Evolutionary conservation across 2,329 filamentous ascomycete genomes (phyloP).

Genomic region (Pseudogymnoascus sp.): DNA sequence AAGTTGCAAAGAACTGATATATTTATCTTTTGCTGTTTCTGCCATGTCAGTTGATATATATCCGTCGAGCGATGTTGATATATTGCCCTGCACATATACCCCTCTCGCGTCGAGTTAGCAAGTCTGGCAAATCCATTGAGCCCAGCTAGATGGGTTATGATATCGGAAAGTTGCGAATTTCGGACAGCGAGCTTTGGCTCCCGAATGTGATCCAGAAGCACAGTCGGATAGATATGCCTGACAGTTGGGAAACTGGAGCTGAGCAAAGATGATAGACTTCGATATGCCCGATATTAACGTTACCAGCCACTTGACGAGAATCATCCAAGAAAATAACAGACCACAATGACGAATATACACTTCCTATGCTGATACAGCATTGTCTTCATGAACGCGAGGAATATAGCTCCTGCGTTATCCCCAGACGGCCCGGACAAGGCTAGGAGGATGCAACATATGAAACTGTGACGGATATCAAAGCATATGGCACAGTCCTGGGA

Average conservation of each 20-base stretch:
- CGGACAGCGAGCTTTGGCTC: neutral
- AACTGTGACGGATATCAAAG: neutral
- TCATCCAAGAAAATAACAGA: neutral
- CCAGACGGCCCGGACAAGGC: neutral
- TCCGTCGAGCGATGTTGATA: neutral
- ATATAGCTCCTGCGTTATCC: neutral
- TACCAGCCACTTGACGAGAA: neutral
- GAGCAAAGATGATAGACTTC: neutral
- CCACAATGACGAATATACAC: neutral
- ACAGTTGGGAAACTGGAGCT: neutral
- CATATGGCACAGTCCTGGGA: neutral
- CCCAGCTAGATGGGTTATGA: neutral
- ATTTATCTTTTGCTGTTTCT: neutral
- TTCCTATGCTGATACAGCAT: neutral
- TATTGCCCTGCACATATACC: neutral
- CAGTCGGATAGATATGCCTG: neutral
- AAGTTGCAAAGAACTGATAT: neutral
- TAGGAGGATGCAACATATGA: neutral
- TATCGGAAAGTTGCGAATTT: neutral
- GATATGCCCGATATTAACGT: no score
- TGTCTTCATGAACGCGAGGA: neutral
- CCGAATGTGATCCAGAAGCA: neutral
- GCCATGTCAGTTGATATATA: neutral
- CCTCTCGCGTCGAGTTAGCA: neutral
- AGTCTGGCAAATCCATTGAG: neutral